These are phyloP conservation scores for Hemerocallis citrina DNA, from an alignment of 106 monocot species.

Conservation along the genomic window DNA sequence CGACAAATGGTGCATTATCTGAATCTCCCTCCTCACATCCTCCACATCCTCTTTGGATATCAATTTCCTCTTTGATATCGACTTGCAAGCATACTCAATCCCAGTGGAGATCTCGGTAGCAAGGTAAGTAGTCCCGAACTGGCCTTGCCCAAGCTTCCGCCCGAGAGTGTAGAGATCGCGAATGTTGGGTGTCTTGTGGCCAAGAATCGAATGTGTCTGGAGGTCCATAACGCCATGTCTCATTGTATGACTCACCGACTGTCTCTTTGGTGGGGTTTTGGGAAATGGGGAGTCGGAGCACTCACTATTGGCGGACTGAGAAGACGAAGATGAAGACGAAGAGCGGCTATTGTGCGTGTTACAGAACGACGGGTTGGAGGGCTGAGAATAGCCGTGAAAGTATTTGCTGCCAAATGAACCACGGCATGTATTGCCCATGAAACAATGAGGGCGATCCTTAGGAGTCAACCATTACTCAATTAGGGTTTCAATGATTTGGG, in stretches of 20 bases:
- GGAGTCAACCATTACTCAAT: background rate
- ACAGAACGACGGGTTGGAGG: constrained; percentile 3
- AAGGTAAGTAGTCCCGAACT: constrained; percentile 60
- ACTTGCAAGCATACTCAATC: constrained; percentile 54
- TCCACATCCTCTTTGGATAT: constrained; percentile 51
- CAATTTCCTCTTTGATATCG: constrained; percentile 61
- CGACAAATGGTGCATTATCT: constrained; percentile 67
- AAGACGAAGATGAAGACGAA: background rate
- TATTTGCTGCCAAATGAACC: constrained; percentile 27
- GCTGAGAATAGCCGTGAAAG: constrained; percentile 7
- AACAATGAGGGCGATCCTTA: constrained; percentile 3
- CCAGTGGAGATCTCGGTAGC: constrained; percentile 50
- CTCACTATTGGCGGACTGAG: background rate
- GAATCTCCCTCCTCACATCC: constrained; percentile 62
- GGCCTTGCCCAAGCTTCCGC: constrained; percentile 60
- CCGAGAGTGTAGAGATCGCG: constrained; percentile 48
- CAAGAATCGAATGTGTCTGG: constrained; percentile 20
- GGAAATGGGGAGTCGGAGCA: constrained; percentile 3
- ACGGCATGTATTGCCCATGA: constrained; percentile 76
- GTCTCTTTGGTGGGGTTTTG: background rate
- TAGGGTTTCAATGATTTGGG: background rate
- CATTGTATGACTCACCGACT: background rate
- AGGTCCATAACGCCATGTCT: background rate
- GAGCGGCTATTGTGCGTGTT: background rate
- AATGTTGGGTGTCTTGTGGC: constrained; percentile 39